Evolutionary conservation across 495 filamentous ascomycete genomes (phyloP).

Genomic region (Thermochaetoides thermophila): DNA sequence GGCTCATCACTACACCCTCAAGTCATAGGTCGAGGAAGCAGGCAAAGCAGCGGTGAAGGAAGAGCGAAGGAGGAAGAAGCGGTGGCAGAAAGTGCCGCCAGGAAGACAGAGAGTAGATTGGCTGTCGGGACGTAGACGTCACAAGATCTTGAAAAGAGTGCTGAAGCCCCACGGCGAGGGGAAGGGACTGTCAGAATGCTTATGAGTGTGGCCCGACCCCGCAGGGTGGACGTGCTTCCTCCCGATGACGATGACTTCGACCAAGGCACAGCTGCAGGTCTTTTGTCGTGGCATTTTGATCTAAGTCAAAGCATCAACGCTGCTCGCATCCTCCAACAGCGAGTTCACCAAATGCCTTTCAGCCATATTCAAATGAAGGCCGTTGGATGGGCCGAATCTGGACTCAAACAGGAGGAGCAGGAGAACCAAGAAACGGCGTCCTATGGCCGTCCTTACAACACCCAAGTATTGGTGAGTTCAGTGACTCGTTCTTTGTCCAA

Average conservation of each 20-base stretch:
- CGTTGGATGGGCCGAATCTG: slow-evolving; percentile 1
- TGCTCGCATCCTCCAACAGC: slow-evolving; percentile 1
- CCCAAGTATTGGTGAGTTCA: slow-evolving; percentile 1
- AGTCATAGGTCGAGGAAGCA: neutral
- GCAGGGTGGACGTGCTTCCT: slow-evolving; percentile 1
- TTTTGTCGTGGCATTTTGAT: neutral
- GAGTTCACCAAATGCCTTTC: slow-evolving; percentile 6
- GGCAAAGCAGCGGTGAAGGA: slow-evolving; percentile 5
- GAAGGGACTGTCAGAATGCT: slow-evolving; percentile 5
- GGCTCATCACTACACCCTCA: neutral
- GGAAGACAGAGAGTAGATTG: neutral
- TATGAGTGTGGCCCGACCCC: slow-evolving; percentile 8
- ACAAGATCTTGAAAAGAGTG: neutral
- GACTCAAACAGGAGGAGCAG: neutral
- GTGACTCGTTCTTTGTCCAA: neutral
- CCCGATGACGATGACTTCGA: slow-evolving; percentile 1
- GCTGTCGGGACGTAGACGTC: too few relatives aligned
- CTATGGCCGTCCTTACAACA: neutral
- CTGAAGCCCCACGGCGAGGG: neutral
- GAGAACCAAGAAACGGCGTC: neutral
- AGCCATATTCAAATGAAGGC: slow-evolving; percentile 1
- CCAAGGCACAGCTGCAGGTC: neutral
- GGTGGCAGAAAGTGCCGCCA: slow-evolving; percentile 2
- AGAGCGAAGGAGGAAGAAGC: neutral
- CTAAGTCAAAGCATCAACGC: slow-evolving; percentile 4